These are phyloP conservation scores for Abelmoschus esculentus DNA, from an alignment of 345 rosid genomes.

Conservation along the genomic window DNA sequence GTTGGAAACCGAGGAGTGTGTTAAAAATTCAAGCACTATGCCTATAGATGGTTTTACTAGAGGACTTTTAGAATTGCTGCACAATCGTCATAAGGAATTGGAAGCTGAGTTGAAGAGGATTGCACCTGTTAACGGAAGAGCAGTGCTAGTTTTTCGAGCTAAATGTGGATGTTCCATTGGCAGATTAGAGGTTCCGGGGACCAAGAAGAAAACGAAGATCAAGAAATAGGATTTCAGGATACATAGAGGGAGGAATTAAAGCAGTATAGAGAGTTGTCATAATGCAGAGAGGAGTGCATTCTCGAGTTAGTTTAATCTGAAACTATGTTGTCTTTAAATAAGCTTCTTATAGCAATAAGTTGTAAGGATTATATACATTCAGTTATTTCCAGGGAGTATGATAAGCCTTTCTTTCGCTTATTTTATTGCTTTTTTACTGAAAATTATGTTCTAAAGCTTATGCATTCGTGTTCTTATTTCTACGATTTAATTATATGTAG, in stretches of 20 bases:
- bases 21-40: conserved; percentile 40
- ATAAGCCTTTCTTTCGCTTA: no score
- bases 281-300: conserved; percentile 32
- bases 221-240: conserved; percentile 48
- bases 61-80: conserved; percentile 63
- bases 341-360: conserved; percentile 33
- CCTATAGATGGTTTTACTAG: conserved; percentile 41
- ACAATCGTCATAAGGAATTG: conserved; percentile 58
- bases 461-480: background rate
- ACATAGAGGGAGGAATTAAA: conserved; percentile 21
- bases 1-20: conserved; percentile 83
- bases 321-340: conserved; percentile 35
- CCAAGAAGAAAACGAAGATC: conserved; percentile 66
- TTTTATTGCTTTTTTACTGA: conserved; percentile 6
- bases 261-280: conserved; percentile 32
- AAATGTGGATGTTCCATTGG: conserved; percentile 70
- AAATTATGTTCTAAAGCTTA: conserved; percentile 11
- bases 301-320: conserved; percentile 31
- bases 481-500: background rate
- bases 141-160: conserved; percentile 58
- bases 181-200: conserved; percentile 83
- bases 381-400: no score
- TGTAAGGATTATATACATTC: conserved; percentile 32
- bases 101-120: conserved; percentile 73
- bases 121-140: conserved; percentile 73